A percentile compares a stretch with the other conserved stretches of the same genome.
These are phyloP conservation scores for Carex kokanica DNA, from an alignment of 176 grass and related monocot species.

Conservation along the genomic window DNA sequence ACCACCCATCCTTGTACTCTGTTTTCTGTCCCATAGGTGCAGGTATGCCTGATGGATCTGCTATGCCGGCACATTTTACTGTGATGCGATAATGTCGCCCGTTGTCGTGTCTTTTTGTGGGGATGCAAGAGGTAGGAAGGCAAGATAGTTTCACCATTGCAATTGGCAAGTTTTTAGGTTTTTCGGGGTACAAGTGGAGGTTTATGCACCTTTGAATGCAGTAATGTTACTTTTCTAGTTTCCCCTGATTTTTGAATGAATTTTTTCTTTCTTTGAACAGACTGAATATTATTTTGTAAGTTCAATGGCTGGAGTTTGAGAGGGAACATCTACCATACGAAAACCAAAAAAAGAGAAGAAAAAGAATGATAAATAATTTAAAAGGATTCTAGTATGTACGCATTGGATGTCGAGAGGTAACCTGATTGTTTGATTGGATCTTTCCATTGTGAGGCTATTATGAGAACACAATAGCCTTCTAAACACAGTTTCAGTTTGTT, in stretches of 20 bases:
- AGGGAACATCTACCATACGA: slow-evolving; percentile 27
- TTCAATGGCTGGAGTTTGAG: slow-evolving; percentile 26
- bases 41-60: slow-evolving; percentile 51
- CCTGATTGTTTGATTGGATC: slow-evolving; percentile 18
- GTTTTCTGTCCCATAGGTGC: slow-evolving; percentile 95
- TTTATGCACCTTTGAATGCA: slow-evolving; percentile 16
- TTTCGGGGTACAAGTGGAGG: slow-evolving; percentile 10
- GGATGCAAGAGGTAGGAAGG: slow-evolving; percentile 25
- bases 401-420: slow-evolving; percentile 12
- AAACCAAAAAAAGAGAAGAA: neutral
- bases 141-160: slow-evolving; percentile 24
- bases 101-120: neutral
- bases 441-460: slow-evolving; percentile 24
- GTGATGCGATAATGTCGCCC: neutral
- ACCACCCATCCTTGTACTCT: slow-evolving; percentile 64
- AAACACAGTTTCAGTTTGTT: slow-evolving; percentile 12
- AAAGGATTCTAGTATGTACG: slow-evolving; percentile 18
- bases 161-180: neutral
- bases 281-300: slow-evolving; percentile 7
- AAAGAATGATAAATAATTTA: slow-evolving; percentile 7
- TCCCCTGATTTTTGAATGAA: too few species aligned
- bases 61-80: slow-evolving; percentile 5
- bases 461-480: slow-evolving; percentile 9
- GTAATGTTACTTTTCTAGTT: too few species aligned
- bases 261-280: neutral